Evolutionary conservation across 1,139 yeast species (phyloP).

Genomic region (Lodderomyces theae): DNA sequence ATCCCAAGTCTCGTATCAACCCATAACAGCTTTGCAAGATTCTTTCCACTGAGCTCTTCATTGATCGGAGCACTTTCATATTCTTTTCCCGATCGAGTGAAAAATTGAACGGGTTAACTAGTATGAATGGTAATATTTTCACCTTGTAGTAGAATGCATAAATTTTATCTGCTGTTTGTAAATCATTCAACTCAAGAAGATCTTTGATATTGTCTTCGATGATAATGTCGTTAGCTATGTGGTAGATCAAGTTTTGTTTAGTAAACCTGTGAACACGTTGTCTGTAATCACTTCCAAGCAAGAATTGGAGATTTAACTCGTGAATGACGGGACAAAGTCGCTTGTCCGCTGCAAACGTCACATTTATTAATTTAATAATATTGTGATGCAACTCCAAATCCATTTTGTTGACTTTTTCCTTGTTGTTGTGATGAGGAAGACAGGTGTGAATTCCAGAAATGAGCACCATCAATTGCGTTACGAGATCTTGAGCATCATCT

Average conservation of each 20-base stretch:
- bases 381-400: conserved; percentile 15
- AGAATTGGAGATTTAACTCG: conserved; percentile 4
- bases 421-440: neutral
- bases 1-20: conserved; percentile 3
- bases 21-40: conserved; percentile 2
- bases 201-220: conserved; percentile 2
- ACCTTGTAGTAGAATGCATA: conserved; percentile 14
- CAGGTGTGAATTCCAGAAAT: neutral
- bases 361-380: conserved; percentile 11
- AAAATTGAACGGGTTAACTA: conserved; percentile 9
- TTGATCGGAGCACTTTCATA: neutral
- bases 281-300: neutral
- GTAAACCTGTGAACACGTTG: neutral
- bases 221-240: neutral
- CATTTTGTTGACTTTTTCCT: conserved; percentile 5
- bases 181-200: conserved; percentile 4
- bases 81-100: conserved; percentile 3
- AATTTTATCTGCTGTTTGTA: conserved; percentile 6
- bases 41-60: conserved; percentile 1
- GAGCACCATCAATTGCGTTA: neutral
- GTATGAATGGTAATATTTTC: conserved; percentile 14
- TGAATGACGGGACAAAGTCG: conserved; percentile 1
- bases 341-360: conserved; percentile 6
- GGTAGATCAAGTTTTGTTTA: neutral
- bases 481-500: neutral